Evolutionary conservation across 106 monocot species (phyloP), one percentile per base, ranked within the genome.

Genomic region (Dioscorea dumetorum): DNA sequence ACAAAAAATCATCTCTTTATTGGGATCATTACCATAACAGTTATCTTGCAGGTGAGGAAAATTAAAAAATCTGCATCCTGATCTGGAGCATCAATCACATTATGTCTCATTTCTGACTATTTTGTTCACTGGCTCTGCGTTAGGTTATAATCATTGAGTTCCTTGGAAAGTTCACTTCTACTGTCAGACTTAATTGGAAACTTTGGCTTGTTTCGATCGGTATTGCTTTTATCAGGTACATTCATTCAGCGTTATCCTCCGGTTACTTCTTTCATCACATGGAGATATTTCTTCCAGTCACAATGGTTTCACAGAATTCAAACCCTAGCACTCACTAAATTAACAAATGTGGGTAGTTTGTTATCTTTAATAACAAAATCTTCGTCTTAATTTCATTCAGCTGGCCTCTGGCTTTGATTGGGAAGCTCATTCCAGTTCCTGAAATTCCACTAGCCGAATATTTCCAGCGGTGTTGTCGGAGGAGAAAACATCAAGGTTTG

Each of bases 351-450:
- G n/a, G n/a, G n/a, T n/a, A n/a, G n/a, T n/a, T n/a, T n/a, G n/a
- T n/a, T 28, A 28, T 28, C 28, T 28, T 28, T 28, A 28, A 28
- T 28, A 28, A 28, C 3, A 3, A 41, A 8, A 41, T 41, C 41
- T 41, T 6, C 10, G 28, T 72, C 41, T 22, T 60, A 9, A 48
- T 64, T 2, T 48, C 73, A 61, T 50, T 53, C 78, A 95, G 95
- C 67, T 95, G 95, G 91, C 85, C 86, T 9, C 62, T 95, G 57
- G 91, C 95, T 33, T 8, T 74, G 24, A 13, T 81, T 17, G 95
- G 88, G n/a, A 95, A 95, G 61, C 79, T 91, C 32, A 65, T 95
- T 65, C 91, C 91, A 15, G 88, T 95, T 12, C 88, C 95, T 0
- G 32, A 76, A 10, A 81, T 31, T 2, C 91, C 95, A 28, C 4